Evolutionary conservation across 2,329 filamentous ascomycete genomes (phyloP), one percentile per base, ranked within the genome.

Genomic region (Delphinella strobiligena): DNA sequence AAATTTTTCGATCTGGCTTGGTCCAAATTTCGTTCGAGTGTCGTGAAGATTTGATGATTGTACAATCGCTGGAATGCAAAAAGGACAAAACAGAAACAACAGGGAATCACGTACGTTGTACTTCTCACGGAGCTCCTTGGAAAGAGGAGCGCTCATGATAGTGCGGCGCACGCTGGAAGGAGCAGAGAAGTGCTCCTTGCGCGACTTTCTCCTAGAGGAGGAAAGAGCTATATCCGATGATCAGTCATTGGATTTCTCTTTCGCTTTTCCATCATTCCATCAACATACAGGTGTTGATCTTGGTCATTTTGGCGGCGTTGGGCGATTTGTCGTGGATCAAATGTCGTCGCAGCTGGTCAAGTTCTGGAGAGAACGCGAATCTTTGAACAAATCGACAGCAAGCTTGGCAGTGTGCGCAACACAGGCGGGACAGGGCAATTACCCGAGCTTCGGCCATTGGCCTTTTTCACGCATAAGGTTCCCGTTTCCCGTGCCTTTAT

Each of bases 81-180:
- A 7, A 43, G 18, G 3, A 14, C 33, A n/a, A n/a, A n/a, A n/a
- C n/a, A n/a, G n/a, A n/a, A n/a, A n/a, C n/a, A n/a, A n/a, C 10
- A 33, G 19, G 34, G 29, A 34, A 12, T 11, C 12, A 22, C 82
- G 54, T 76, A 95, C 91, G 70, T 93, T 93, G 83, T 98, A 84
- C 80, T 98, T 91, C 72, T 94, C 88, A 64, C 87, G 82, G 65
- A 98, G 80, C 75, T 98, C 91, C 78, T 94, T 93, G 75, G 76
- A 83, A 56, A 95, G 78, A 59, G 85, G 83, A 55, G 91, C 88
- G 74, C 82, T 89, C 88, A 98, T 95, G 74, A 94, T 94, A 60
- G 81, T 76, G 66, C 91, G 86, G 70, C 91, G 88, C 64, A 85
- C 77, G 74, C 82, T 87, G 67, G 88, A 95, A 56, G 88, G 87